Evolutionary conservation across 345 rosid genomes (phyloP).

Genomic region (Noccaea caerulescens): DNA sequence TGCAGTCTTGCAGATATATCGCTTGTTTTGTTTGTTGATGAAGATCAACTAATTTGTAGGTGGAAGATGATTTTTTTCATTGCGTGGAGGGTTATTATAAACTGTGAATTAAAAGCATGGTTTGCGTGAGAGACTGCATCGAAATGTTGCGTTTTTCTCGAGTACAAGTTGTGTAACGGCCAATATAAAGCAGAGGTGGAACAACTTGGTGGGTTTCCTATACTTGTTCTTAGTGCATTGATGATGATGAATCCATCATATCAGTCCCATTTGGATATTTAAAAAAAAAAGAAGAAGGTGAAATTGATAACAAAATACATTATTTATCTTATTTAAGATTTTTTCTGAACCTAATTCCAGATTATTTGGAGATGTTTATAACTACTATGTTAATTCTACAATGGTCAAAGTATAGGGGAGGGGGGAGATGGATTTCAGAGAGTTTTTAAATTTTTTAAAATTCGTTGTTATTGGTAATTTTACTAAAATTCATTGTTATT

Average conservation of each 20-base stretch:
- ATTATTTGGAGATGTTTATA: neutral
- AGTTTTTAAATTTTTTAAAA: too few relatives aligned
- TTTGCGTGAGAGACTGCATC: conserved; percentile 32
- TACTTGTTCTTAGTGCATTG: conserved; percentile 27
- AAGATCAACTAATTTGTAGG: conserved; percentile 3
- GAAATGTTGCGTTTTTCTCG: neutral
- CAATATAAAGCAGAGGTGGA: neutral
- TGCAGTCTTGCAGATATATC: neutral
- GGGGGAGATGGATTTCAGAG: too few relatives aligned
- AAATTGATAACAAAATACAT: neutral
- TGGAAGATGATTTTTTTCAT: conserved; percentile 12
- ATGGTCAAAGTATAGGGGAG: neutral
- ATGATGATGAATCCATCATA: conserved; percentile 40
- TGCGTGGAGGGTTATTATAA: conserved; percentile 29
- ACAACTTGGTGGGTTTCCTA: conserved; percentile 34
- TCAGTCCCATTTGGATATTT: neutral
- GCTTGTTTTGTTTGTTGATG: neutral
- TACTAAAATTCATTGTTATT: too few relatives aligned
- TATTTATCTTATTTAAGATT: neutral
- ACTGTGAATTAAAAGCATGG: conserved; percentile 3
- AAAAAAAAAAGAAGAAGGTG: neutral
- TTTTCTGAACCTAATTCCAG: neutral
- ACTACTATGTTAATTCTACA: neutral
- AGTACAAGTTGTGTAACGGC: conserved; percentile 30
- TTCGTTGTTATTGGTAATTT: too few relatives aligned